These are phyloP conservation scores for Corymbia citriodora DNA, from an alignment of 441 rosid species.

Conservation along the genomic window DNA sequence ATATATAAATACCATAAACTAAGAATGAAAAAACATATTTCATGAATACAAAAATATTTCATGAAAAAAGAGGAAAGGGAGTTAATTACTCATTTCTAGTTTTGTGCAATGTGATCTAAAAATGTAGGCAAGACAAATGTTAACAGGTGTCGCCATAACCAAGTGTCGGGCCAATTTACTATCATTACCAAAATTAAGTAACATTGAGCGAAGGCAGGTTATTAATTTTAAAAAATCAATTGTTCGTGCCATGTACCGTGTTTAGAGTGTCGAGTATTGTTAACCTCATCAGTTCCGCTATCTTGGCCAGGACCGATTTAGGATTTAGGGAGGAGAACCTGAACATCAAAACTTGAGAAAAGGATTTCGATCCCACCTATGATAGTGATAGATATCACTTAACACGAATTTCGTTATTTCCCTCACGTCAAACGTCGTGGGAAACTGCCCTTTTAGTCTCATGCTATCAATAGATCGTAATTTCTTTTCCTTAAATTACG, in stretches of 20 bases:
- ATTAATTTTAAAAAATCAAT: neutral
- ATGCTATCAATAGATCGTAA: neutral
- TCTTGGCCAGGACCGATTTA: neutral
- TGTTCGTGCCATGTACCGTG: neutral
- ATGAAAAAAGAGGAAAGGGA: neutral
- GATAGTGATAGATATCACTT: neutral
- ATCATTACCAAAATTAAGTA: neutral
- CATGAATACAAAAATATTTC: neutral
- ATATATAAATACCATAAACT: too few relatives aligned
- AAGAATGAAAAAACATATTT: neutral
- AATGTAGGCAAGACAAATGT: neutral
- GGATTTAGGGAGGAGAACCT: neutral
- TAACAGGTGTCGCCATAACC: neutral
- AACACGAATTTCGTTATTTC: neutral
- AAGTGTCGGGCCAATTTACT: neutral
- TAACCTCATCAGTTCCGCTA: neutral
- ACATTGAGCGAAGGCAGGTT: rapidly evolving
- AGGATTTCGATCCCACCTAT: neutral
- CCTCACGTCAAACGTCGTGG: rapidly evolving
- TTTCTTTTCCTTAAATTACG: neutral
- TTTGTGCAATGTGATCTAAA: neutral
- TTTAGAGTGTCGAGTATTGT: neutral
- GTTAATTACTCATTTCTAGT: neutral
- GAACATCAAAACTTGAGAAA: neutral
- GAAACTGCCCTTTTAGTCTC: neutral